Evolutionary conservation across 768 basidiomycete genomes (phyloP).

Genomic region (Tricholoma hemisulphureum): DNA sequence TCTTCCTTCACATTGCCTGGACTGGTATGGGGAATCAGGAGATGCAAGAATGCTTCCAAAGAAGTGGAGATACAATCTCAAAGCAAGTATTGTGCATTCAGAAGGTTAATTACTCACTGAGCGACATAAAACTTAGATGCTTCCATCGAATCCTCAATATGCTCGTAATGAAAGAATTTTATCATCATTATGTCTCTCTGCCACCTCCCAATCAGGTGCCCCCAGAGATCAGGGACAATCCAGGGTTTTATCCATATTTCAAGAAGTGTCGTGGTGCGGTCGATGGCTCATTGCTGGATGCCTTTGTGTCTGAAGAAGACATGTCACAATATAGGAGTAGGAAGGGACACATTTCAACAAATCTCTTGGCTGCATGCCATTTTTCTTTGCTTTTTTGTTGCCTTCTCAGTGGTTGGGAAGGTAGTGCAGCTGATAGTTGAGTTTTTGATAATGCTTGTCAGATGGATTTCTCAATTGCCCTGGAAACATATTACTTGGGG

Average conservation of each 20-base stretch:
- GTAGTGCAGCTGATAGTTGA: constrained; percentile 35
- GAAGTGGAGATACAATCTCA: too few species aligned
- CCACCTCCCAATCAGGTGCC: constrained; percentile 14
- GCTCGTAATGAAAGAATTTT: constrained; percentile 6
- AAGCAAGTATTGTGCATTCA: too few species aligned
- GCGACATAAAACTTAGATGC: too few species aligned
- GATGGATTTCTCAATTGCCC: constrained; percentile 28
- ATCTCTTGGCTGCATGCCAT: constrained; percentile 33
- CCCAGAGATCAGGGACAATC: constrained; percentile 22
- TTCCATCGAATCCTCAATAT: constrained; percentile 20
- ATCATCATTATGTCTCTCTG: constrained; percentile 5
- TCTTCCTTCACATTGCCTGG: too few species aligned
- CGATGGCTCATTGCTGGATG: too few species aligned
- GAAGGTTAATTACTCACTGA: too few species aligned
- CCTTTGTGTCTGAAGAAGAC: too few species aligned
- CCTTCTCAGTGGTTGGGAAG: constrained; percentile 40
- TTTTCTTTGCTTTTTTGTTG: constrained; percentile 38
- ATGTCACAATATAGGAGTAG: constrained; percentile 19
- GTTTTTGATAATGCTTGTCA: constrained; percentile 25
- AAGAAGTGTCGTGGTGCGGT: too few species aligned
- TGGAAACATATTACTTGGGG: too few species aligned
- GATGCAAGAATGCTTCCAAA: too few species aligned
- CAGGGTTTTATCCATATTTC: too few species aligned
- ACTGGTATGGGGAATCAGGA: too few species aligned
- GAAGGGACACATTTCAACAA: constrained; percentile 37